Evolutionary conservation across 495 filamentous ascomycete genomes (phyloP), one percentile per base, ranked within the genome.

Genomic region (Hypoxylon lienhwacheense): DNA sequence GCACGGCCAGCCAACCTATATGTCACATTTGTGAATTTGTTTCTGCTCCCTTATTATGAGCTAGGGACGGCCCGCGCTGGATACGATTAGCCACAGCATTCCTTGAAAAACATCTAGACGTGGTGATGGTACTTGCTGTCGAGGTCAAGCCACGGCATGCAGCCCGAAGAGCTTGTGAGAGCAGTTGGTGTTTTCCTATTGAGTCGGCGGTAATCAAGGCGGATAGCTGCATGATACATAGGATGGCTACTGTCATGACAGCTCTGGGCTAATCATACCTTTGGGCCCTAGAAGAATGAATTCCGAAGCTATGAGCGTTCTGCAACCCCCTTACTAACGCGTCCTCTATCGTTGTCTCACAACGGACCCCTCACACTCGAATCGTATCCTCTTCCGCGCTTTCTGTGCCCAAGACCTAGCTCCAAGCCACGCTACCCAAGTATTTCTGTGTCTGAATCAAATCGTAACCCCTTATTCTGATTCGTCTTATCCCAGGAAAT

Each of bases 181-280:
- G 7, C 5, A 17, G 14, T 15, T 19, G 5, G 19, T 19, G 14
- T 33, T 24, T 7, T 6, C 7, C 1, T 19, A 2, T 15, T 17
- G 2, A 15, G 15, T n/a, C n/a, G 15, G n/a, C n/a, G n/a, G 39
- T 33, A 37, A 34, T 47, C 32, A 49, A 14, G 33, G 45, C 55
- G 55, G 55, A 36, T 53, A 53, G 40, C 22, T 45, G 25, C 55
- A 39, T 59, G 12, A 12, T 21, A 7, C 15, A 10, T 20, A 16
- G n/a, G 20, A 44, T 5, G 16, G 4, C n/a, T 15, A 24, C 5
- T 22, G 21, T 28, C 21, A 43, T 31, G 39, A 40, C 26, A 12
- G 25, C 7, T 14, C 10, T 24, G 7, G 21, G 14, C n/a, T 24
- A 11, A 19, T 44, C 25, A 12, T 21, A 32, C 24, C 5, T 10